These are phyloP conservation scores for Schizophyllum commune DNA, from an alignment of 1,284 basidiomycete genomes.

Conservation along the genomic window DNA sequence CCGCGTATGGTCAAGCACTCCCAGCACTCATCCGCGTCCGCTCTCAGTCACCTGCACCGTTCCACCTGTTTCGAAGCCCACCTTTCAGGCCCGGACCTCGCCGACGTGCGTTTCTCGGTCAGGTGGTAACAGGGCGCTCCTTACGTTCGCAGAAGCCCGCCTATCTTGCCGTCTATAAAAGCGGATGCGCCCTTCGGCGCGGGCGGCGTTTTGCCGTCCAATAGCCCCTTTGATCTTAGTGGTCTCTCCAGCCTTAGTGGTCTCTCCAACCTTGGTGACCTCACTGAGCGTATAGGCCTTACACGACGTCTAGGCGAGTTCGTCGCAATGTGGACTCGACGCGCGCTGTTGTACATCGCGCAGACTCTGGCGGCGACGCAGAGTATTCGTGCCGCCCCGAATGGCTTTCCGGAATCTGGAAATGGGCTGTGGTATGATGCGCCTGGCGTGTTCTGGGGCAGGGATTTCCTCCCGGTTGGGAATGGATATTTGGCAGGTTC, in stretches of 20 bases:
- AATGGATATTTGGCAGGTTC: constrained; percentile 68
- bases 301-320: background rate
- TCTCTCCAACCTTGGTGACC: too few species aligned
- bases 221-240: too few species aligned
- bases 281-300: background rate
- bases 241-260: too few species aligned
- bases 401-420: constrained; percentile 58
- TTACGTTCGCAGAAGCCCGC: background rate
- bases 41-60: background rate
- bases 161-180: background rate
- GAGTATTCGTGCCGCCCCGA: constrained; percentile 24
- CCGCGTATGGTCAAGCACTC: too few species aligned
- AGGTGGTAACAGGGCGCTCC: background rate
- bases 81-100: too few species aligned
- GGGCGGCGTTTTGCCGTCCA: too few species aligned
- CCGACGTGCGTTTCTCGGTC: background rate
- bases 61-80: background rate
- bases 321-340: background rate
- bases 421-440: constrained; percentile 65
- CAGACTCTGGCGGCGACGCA: background rate
- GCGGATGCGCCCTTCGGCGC: background rate
- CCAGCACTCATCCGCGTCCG: background rate
- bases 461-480: constrained; percentile 59
- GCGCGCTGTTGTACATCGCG: background rate
- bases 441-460: constrained; percentile 47